phyloP scores from a whole-genome alignment of 2,329 filamentous ascomycete genomes.

The Calonectria hawksworthii region DNA sequence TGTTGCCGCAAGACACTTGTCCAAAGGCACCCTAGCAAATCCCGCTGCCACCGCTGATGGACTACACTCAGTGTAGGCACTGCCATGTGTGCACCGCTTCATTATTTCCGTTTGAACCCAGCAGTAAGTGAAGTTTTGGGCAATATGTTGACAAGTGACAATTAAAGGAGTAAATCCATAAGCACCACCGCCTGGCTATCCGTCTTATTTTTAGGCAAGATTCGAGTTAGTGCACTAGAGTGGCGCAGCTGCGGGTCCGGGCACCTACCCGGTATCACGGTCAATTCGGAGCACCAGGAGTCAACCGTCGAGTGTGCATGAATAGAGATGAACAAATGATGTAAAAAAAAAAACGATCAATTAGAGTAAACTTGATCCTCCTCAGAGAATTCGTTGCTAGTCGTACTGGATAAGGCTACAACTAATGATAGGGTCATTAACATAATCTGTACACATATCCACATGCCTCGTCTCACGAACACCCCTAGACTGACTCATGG shows the following conservation, averaged over 20 bases:
- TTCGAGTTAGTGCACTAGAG: not conserved
- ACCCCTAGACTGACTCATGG: conserved; percentile 35
- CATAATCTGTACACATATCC: conserved; percentile 33
- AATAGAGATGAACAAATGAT: not conserved
- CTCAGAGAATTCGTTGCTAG: conserved; percentile 28
- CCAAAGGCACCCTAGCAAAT: conserved; percentile 26
- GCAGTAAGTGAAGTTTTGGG: not conserved
- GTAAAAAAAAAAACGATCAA: not conserved
- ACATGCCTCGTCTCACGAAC: not conserved
- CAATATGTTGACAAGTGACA: not conserved
- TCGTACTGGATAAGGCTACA: not conserved
- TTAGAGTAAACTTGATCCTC: too few species aligned
- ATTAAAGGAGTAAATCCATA: not conserved
- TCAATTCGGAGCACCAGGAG: not conserved
- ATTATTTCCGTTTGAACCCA: not conserved
- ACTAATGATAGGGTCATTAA: conserved; percentile 21
- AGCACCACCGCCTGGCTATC: not conserved
- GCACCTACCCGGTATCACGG: not conserved
- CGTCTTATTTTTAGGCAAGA: not conserved
- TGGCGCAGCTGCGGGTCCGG: conserved; percentile 2
- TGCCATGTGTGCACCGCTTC: conserved; percentile 20
- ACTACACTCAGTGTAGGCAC: conserved; percentile 27
- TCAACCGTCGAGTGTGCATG: not conserved
- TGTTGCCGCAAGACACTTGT: conserved; percentile 31
- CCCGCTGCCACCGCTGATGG: conserved; percentile 26